phyloP scores from a whole-genome alignment of 75 land plant species.

The Sequoiadendron giganteum region DNA sequence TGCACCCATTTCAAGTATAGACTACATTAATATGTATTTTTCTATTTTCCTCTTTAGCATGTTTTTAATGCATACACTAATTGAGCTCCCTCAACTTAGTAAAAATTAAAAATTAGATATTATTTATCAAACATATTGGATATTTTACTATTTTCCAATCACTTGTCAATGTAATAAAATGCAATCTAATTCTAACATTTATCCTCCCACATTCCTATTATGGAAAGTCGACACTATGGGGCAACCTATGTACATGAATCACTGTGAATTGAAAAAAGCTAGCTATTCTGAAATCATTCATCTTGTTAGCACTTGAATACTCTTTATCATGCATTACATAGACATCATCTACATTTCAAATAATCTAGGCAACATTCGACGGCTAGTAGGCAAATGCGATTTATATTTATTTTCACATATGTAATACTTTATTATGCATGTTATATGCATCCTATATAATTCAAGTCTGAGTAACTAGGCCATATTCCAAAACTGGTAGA shows the following conservation, averaged over 20 bases:
- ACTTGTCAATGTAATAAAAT: background rate
- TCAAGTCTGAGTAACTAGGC: background rate
- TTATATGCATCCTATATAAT: background rate
- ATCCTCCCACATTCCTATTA: background rate
- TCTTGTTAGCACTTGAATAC: background rate
- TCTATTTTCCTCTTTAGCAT: no score
- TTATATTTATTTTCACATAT: background rate
- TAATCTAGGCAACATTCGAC: background rate
- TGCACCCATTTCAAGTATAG: no score
- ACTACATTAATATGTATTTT: no score
- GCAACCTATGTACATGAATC: background rate
- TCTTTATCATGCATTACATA: background rate
- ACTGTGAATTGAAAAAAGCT: background rate
- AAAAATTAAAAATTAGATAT: no score
- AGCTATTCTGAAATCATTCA: background rate
- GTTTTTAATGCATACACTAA: no score
- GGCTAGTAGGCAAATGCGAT: background rate
- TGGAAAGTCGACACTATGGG: background rate
- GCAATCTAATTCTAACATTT: background rate
- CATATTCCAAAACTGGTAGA: background rate
- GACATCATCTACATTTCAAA: background rate
- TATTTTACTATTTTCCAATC: no score
- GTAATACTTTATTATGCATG: background rate
- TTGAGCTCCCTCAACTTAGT: background rate
- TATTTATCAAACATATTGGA: background rate